Evolutionary conservation across 352 stramenopile species (phyloP), one percentile per base, ranked within the genome.

Genomic region (Globisporangium uncinulatum): DNA sequence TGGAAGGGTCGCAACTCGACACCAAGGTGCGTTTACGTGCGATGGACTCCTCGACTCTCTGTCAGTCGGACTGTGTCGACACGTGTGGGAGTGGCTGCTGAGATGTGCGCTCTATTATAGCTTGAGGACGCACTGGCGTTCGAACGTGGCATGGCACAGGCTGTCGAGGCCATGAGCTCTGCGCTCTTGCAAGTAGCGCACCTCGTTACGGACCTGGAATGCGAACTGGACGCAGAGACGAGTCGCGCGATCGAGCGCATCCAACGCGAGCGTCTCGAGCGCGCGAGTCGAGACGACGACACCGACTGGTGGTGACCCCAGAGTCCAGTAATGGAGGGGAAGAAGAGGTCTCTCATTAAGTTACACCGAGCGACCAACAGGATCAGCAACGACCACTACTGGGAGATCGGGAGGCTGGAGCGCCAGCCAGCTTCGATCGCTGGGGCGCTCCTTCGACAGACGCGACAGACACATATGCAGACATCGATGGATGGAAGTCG

Each of bases 231-330:
- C 56, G 65, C 66, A 0, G 69, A 79, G 36, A 71, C 73, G 0
- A 83, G 73, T 32, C 56, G 78, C 9, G 57, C 55, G 21, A 71
- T 76, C 41, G 69, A 80, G 46, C 61, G 56, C 15, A 76, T 83
- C 39, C 73, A 83, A 59, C 54, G 73, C 17, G 42, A 65, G 45
- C 62, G 66, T 11, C 9, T 70, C 3, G 41, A 8, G 34, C 34
- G 34, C 10, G 34, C 34, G 34, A 39, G 34, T 39, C 34, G 10
- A 8, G 34, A 45, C 24, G 10, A 34, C 11, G 9, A 24, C 51
- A 10, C 17, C 1, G 44, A 36, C 19, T 65, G 44, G 52, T 59
- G 52, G 44, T 55, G 59, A 65, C 2, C 32, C 5, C 24, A 43
- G 20, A 14, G 15, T n/a, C 19, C 10, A 32, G 19, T 10, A 6